A percentile compares a stretch with the other conserved stretches of the same genome.
Conservation (phyloP, 139 green algal species). For the Micractinium sp. region DNA sequence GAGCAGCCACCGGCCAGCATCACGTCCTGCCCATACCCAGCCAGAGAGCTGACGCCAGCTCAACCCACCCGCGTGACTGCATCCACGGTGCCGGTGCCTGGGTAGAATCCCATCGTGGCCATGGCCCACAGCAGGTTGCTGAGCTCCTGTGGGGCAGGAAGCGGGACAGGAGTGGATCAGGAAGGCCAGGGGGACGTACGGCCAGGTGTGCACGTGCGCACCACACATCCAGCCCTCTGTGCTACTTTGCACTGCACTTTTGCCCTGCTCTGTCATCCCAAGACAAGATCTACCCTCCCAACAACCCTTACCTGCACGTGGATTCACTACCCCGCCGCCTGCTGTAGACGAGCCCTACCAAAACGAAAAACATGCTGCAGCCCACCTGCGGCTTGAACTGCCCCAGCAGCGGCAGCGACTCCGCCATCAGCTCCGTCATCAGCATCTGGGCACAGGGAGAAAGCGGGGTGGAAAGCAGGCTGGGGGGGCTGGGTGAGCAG, state of each 20-base stretch:
- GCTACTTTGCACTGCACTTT: no score
- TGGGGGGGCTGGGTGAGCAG: neutral
- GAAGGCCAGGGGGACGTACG: neutral
- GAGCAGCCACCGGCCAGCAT: no score
- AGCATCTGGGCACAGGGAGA: neutral
- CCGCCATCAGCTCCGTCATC: slow-evolving; percentile 31
- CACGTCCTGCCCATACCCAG: no score
- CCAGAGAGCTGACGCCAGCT: neutral
- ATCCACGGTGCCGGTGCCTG: slow-evolving; percentile 17
- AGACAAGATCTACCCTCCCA: no score
- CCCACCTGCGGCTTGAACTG: slow-evolving; percentile 49
- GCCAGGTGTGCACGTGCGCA: neutral
- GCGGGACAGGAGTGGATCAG: no score
- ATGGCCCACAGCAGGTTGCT: slow-evolving; percentile 56
- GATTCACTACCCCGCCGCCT: no score
- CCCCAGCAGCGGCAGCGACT: slow-evolving; percentile 39
- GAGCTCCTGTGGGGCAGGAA: slow-evolving; percentile 41
- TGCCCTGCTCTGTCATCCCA: no score
- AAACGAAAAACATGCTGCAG: neutral
- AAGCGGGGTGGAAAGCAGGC: neutral
- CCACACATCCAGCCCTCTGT: no score
- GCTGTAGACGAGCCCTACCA: no score
- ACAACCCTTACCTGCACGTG: no score
- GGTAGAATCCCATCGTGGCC: slow-evolving; percentile 43
- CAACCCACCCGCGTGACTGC: neutral